phyloP scores from a whole-genome alignment of 2,329 filamentous ascomycete genomes.

The Plenodomus tracheiphilus region DNA sequence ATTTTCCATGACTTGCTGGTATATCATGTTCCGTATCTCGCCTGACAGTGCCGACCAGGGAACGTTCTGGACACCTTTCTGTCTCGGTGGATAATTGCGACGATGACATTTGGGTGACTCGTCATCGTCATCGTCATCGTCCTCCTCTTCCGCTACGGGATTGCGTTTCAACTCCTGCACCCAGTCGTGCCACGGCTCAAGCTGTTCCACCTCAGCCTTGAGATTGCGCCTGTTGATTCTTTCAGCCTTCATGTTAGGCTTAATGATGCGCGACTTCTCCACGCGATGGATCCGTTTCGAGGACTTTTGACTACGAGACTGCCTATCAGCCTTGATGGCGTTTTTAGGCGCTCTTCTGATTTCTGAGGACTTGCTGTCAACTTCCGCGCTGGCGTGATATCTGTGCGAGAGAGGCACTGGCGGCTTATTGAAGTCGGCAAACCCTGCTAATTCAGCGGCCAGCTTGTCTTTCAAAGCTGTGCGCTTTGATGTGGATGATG shows the following conservation, averaged over 20 bases:
- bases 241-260: neutral
- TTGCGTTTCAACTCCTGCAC: too few relatives aligned
- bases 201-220: neutral
- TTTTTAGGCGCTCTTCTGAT: neutral
- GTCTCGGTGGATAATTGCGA: slow-evolving; percentile 4
- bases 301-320: neutral
- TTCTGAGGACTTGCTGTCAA: neutral
- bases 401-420: neutral
- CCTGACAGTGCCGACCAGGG: slow-evolving; percentile 3
- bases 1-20: slow-evolving; percentile 5
- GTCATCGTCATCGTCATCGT: neutral
- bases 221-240: neutral
- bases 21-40: slow-evolving; percentile 10
- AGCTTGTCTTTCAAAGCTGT: neutral
- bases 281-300: neutral
- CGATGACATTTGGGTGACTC: neutral
- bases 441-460: slow-evolving; percentile 2
- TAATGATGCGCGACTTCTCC: neutral
- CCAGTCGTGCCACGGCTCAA: slow-evolving; percentile 1
- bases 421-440: slow-evolving; percentile 8
- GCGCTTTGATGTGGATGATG: too few relatives aligned
- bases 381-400: neutral
- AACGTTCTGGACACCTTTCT: slow-evolving; percentile 1
- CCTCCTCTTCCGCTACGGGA: neutral
- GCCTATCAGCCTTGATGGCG: neutral